phyloP scores from a whole-genome alignment of 176 grass and related monocot species.

The Paspalum vaginatum region DNA sequence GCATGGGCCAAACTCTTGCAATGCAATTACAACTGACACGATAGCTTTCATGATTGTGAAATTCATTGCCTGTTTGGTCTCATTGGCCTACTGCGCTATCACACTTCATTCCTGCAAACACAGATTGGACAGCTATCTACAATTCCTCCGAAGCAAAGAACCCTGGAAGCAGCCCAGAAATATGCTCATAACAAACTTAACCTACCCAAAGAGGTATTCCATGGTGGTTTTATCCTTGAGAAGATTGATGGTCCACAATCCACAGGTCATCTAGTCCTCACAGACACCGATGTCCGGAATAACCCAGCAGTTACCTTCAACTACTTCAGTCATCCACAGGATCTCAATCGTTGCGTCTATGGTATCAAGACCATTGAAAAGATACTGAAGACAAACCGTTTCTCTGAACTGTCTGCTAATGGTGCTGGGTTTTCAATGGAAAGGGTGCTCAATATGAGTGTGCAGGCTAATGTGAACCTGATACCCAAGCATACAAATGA shows the following conservation, averaged over 20 bases:
- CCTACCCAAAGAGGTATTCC: constrained; percentile 70
- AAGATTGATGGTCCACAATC: constrained; percentile 75
- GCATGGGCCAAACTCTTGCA: neutral
- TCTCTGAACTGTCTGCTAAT: constrained; percentile 54
- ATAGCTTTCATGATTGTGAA: constrained; percentile 16
- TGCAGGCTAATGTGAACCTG: constrained; percentile 77
- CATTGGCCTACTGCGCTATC: constrained; percentile 23
- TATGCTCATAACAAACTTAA: constrained; percentile 61
- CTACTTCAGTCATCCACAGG: constrained; percentile 77
- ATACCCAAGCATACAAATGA: constrained; percentile 89
- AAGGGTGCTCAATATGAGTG: constrained; percentile 80
- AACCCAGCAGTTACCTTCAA: constrained; percentile 88
- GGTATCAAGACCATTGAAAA: constrained; percentile 68
- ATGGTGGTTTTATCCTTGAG: constrained; percentile 78
- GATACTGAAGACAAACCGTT: constrained; percentile 69
- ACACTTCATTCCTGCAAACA: constrained; percentile 27
- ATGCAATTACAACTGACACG: neutral
- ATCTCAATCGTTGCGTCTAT: constrained; percentile 63
- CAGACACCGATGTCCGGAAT: constrained; percentile 57
- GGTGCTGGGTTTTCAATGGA: constrained; percentile 53
- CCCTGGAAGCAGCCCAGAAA: constrained; percentile 52
- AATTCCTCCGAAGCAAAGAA: constrained; percentile 70
- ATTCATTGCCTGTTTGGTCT: constrained; percentile 2
- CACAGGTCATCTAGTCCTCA: constrained; percentile 61
- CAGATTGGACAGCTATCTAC: constrained; percentile 87